Percentiles rank a stretch among this genome's conserved stretches.
phyloP scores from a whole-genome alignment of 1,139 yeast species.

The Pichiaceae sp. region DNA sequence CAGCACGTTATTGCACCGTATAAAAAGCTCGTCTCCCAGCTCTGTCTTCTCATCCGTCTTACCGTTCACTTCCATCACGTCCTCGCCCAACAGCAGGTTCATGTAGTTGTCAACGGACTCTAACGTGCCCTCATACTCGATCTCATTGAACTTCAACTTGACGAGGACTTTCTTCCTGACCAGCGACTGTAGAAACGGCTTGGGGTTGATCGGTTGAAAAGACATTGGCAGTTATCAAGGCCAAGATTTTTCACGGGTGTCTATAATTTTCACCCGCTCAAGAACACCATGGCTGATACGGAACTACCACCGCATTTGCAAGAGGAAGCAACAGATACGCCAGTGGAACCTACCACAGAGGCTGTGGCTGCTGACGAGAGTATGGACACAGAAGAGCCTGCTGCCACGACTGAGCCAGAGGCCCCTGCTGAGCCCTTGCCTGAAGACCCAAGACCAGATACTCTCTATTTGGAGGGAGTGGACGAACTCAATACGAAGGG shows the following conservation, averaged over 20 bases:
- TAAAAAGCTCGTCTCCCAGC: constrained; percentile 52
- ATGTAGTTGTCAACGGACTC: constrained; percentile 86
- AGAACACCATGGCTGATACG: constrained; percentile 2
- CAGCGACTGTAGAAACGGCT: constrained; percentile 76
- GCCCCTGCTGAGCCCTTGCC: constrained; percentile 4
- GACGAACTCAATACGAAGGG: constrained; percentile 61
- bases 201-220: constrained; percentile 78
- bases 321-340: constrained; percentile 2
- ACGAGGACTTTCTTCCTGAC: constrained; percentile 67
- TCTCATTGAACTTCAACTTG: constrained; percentile 84
- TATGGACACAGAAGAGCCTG: constrained; percentile 1
- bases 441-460: constrained; percentile 34
- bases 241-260: neutral
- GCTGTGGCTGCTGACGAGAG: neutral
- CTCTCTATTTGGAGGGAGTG: constrained; percentile 53
- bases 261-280: neutral
- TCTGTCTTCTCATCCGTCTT: constrained; percentile 12
- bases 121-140: constrained; percentile 82
- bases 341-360: neutral
- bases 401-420: neutral
- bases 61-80: constrained; percentile 24
- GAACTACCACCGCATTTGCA: constrained; percentile 16
- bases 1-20: constrained; percentile 74
- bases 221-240: constrained; percentile 17
- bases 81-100: constrained; percentile 67